A percentile compares a stretch with the other conserved stretches of the same genome.
These are phyloP conservation scores for Mortierella sp. DNA, from an alignment of 371 early-diverging fungal genomes.

Conservation along the genomic window DNA sequence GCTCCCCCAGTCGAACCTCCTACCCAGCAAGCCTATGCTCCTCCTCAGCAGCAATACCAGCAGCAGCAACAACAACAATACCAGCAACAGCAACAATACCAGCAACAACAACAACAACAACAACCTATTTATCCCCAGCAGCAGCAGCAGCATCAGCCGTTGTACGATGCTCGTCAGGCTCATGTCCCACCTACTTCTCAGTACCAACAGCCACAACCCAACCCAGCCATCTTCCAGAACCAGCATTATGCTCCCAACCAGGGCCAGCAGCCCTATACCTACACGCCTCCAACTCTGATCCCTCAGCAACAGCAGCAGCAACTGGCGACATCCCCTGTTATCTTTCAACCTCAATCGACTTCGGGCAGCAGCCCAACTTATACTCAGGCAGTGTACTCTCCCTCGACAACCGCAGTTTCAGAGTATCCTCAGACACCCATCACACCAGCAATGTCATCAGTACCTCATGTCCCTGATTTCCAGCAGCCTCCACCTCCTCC, in stretches of 20 bases:
- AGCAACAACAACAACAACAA: constrained; percentile 1
- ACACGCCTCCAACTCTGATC: constrained; percentile 20
- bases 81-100: not conserved
- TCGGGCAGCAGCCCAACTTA: not conserved
- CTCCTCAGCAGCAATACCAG: constrained; percentile 7
- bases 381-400: constrained; percentile 1
- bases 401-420: not conserved
- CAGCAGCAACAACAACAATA: constrained; percentile 2
- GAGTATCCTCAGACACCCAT: constrained; percentile 6
- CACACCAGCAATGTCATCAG: not conserved
- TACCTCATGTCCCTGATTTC: not conserved
- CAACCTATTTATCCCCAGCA: not conserved
- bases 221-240: constrained; percentile 2
- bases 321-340: not conserved
- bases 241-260: not conserved
- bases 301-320: not conserved
- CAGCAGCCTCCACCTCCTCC: not conserved
- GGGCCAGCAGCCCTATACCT: constrained; percentile 11
- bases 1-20: not conserved
- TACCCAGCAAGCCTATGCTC: not conserved
- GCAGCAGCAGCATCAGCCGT: constrained; percentile 1
- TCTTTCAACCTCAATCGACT: constrained; percentile 28
- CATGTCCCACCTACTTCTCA: not conserved
- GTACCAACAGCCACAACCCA: not conserved
- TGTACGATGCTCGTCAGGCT: not conserved